Evolutionary conservation across 148 eudicot genomes (phyloP), one percentile per base, ranked within the genome.

Genomic region (Chenopodium quinoa): DNA sequence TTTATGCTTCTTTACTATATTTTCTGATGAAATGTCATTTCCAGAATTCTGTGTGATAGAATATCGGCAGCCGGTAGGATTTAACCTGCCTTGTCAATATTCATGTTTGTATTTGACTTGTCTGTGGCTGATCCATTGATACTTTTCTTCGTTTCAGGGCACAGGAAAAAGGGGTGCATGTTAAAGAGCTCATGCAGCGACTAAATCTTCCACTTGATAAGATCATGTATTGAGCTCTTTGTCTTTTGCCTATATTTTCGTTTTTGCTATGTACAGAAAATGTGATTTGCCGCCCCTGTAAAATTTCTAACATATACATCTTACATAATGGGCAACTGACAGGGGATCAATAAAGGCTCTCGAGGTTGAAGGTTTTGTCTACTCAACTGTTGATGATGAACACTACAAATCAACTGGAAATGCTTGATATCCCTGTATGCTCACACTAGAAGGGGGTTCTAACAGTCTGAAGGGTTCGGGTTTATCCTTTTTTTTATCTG

Each of bases 381-480:
- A 93, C 86, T 90, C 93, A 0, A 89, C 98, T 19, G 81, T 95
- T 47, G 98, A 95, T 83, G 97, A 93, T 0, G 81, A 46, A 11
- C 97, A 93, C 86, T 95, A 22, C 94, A 93, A 88, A 86, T 87
- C 97, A 20, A 83, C 91, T 12, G 87, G n/a, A 60, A 87, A 89
- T 78, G 91, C 60, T 19, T 84, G 83, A 84, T 76, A 50, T 73
- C 22, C 62, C 62, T 31, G 14, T 70, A 54, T 31, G 50, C 9
- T 29, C 27, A 62, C 37, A 9, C 31, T n/a, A 2, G 20, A 67
- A 37, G 58, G 67, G 50, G 37, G 4, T 63, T 60, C 14, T 44
- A 46, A 65, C 56, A 25, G 58, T 27, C 8, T 25, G 7, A 12
- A 44, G 73, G 70, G 14, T 75, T 44, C 3, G 1, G 9, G 48